phyloP scores from a whole-genome alignment of 2,329 filamentous ascomycete species.

The Zarea fungicola region DNA sequence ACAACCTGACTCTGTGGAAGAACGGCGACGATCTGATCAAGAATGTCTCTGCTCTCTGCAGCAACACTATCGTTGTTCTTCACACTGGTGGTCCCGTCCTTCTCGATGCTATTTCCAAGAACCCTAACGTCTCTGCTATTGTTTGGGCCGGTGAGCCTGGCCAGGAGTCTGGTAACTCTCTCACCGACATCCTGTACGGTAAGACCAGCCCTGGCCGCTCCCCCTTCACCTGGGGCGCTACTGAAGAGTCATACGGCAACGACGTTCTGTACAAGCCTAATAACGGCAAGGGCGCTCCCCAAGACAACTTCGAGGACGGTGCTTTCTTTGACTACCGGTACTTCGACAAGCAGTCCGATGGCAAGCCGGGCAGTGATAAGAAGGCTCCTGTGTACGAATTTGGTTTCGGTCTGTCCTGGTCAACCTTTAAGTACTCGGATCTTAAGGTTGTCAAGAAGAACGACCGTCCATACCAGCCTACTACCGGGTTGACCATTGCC shows the following conservation, averaged over 20 bases:
- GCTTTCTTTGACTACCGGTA: slow-evolving; percentile 67
- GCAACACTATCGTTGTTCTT: slow-evolving; percentile 89
- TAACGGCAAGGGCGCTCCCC: slow-evolving; percentile 60
- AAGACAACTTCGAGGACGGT: slow-evolving; percentile 70
- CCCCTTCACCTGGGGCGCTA: slow-evolving; percentile 73
- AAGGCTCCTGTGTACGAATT: slow-evolving; percentile 73
- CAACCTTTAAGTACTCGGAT: slow-evolving; percentile 70
- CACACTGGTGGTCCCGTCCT: slow-evolving; percentile 80
- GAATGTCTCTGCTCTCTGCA: slow-evolving; percentile 69
- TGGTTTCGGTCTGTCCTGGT: slow-evolving; percentile 75
- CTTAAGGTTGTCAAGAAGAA: slow-evolving; percentile 49
- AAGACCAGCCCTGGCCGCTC: slow-evolving; percentile 72
- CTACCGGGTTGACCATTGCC: slow-evolving; percentile 54
- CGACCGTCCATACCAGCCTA: slow-evolving; percentile 51
- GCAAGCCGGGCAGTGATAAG: slow-evolving; percentile 28
- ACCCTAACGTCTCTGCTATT: slow-evolving; percentile 77
- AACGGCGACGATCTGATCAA: slow-evolving; percentile 75
- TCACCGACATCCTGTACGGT: slow-evolving; percentile 80
- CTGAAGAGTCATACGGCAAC: slow-evolving; percentile 61
- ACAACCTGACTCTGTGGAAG: slow-evolving; percentile 87
- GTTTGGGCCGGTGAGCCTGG: slow-evolving; percentile 78
- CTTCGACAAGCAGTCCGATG: slow-evolving; percentile 57
- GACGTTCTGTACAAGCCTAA: slow-evolving; percentile 65
- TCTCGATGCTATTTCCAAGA: slow-evolving; percentile 67
- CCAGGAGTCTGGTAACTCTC: slow-evolving; percentile 74